phyloP scores from a whole-genome alignment of 192 early-diverging fungal species.

The Backusella sp. region DNA sequence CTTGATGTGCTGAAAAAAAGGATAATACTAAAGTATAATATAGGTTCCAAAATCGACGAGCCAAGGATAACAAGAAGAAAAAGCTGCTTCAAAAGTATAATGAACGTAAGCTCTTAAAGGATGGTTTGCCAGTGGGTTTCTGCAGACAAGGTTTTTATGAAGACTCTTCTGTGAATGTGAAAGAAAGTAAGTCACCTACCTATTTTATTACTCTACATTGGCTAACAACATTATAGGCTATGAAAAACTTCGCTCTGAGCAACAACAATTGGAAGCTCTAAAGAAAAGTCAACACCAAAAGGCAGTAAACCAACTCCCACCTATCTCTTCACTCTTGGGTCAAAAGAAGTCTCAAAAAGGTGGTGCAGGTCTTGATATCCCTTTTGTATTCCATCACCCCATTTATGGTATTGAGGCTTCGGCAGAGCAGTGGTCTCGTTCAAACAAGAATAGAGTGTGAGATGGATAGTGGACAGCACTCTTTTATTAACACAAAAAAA shows the following conservation, averaged over 20 bases:
- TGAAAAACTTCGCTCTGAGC: not conserved
- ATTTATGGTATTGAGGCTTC: constrained; percentile 2
- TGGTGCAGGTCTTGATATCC: not conserved
- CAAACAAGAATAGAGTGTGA: not conserved
- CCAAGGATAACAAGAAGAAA: constrained; percentile 12
- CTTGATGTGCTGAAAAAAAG: not conserved
- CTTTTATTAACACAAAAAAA: not conserved
- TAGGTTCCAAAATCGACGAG: constrained; percentile 14
- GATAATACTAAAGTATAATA: not conserved
- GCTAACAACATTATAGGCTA: not conserved
- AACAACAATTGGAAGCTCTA: not conserved
- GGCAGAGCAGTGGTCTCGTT: not conserved
- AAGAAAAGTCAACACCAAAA: not conserved
- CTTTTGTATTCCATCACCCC: constrained; percentile 4
- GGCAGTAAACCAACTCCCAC: not conserved
- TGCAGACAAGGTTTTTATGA: not conserved
- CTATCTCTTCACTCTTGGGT: not conserved
- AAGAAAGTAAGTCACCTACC: not conserved
- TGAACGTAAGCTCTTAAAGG: not conserved
- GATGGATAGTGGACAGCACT: not conserved
- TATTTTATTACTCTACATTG: not conserved
- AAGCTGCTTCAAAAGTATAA: not conserved
- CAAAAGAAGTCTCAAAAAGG: not conserved
- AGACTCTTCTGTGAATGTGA: not conserved
- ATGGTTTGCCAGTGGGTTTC: not conserved